Percentiles rank a stretch among this genome's conserved stretches.
phyloP scores from a whole-genome alignment of 2,329 filamentous ascomycete species.

The Allantophomopsis cytisporea region DNA sequence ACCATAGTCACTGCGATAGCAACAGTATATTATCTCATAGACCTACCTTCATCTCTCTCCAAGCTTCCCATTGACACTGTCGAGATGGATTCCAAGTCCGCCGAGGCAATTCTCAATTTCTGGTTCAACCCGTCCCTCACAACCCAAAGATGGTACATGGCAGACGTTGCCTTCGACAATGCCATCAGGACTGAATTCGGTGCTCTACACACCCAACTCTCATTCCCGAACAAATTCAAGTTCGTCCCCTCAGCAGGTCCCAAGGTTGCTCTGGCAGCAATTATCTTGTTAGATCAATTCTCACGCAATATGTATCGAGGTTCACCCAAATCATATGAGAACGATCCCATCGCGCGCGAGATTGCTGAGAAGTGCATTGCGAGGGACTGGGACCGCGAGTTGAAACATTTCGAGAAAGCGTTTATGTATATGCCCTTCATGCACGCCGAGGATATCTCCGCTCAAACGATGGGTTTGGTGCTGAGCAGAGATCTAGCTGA shows the following conservation, averaged over 20 bases:
- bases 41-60: too few species aligned
- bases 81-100: too few species aligned
- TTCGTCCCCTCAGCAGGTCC: constrained; percentile 1
- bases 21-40: too few species aligned
- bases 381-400: constrained; percentile 13
- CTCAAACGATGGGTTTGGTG: constrained; percentile 15
- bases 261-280: constrained; percentile 18
- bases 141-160: too few species aligned
- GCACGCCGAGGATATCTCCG: constrained; percentile 19
- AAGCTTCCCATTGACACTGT: too few species aligned
- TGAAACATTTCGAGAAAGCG: constrained; percentile 9
- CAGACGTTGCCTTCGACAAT: too few species aligned
- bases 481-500: constrained; percentile 11
- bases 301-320: constrained; percentile 22
- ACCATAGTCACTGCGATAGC: too few species aligned
- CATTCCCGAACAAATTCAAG: too few species aligned
- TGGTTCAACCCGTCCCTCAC: too few species aligned
- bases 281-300: constrained; percentile 24
- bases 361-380: constrained; percentile 16
- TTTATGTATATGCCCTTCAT: constrained; percentile 22
- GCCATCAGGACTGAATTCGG: too few species aligned
- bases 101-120: too few species aligned
- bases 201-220: too few species aligned
- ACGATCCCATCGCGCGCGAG: constrained; percentile 15
- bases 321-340: constrained; percentile 16